Percentiles rank a stretch among this genome's conserved stretches.
Conservation (phyloP, 1,284 basidiomycete genomes). For the Farysia itapuensis region DNA sequence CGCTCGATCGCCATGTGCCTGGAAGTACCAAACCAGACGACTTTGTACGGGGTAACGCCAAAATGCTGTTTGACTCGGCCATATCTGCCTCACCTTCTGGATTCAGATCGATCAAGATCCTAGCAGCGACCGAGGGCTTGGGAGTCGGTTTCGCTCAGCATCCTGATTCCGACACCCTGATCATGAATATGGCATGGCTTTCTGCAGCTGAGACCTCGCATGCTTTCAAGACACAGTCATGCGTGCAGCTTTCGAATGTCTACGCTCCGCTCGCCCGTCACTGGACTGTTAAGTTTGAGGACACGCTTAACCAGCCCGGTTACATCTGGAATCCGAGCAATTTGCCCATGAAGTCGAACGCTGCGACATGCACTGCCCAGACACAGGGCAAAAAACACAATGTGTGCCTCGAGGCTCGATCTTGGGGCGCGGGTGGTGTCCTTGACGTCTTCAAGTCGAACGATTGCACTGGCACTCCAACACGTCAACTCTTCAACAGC, state of each 20-base stretch:
- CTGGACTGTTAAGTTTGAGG: slow-evolving; percentile 8
- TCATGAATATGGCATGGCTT: slow-evolving; percentile 25
- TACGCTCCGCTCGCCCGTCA: slow-evolving; percentile 1
- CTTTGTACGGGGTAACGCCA: slow-evolving; percentile 10
- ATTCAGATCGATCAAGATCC: slow-evolving; percentile 15
- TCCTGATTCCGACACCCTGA: slow-evolving; percentile 16
- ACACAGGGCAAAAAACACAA: background rate
- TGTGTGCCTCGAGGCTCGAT: slow-evolving; percentile 14
- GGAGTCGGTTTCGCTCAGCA: slow-evolving; percentile 18
- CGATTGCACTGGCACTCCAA: slow-evolving; percentile 3
- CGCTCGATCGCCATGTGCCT: too few relatives aligned
- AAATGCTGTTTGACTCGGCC: slow-evolving; percentile 19
- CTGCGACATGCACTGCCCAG: background rate
- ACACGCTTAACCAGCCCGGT: slow-evolving; percentile 3
- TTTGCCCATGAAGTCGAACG: slow-evolving; percentile 8
- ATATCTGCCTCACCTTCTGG: slow-evolving; percentile 6
- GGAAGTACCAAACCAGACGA: too few relatives aligned
- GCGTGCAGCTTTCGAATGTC: slow-evolving; percentile 19
- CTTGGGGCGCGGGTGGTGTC: slow-evolving; percentile 20
- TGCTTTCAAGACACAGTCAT: slow-evolving; percentile 8
- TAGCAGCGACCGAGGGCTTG: slow-evolving; percentile 11
- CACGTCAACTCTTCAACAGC: slow-evolving; percentile 16
- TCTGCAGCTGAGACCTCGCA: slow-evolving; percentile 3
- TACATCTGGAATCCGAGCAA: slow-evolving; percentile 26
- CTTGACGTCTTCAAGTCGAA: slow-evolving; percentile 8